These are phyloP conservation scores for Panaeolus cyanescens DNA, from an alignment of 768 basidiomycete species.

Conservation along the genomic window DNA sequence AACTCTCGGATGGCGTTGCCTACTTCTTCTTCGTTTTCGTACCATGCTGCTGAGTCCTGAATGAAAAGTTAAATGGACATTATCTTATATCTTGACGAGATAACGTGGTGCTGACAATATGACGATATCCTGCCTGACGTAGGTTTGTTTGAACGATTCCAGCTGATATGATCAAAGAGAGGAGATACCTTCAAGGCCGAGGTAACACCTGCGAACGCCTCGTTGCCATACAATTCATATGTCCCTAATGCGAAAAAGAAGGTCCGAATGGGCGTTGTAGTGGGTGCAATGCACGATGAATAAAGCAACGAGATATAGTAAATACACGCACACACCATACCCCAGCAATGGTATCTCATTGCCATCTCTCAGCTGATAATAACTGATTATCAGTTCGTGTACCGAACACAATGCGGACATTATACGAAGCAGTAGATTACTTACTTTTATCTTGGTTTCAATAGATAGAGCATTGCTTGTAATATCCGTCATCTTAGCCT, in stretches of 20 bases:
- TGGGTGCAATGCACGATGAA: conserved; percentile 5
- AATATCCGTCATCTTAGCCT: background rate
- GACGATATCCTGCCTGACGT: conserved; percentile 60
- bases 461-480: background rate
- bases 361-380: conserved; percentile 21
- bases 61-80: conserved; percentile 20
- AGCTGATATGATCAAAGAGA: conserved; percentile 4
- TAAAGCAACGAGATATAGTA: background rate
- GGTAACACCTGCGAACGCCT: conserved; percentile 56
- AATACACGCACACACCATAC: conserved; percentile 40
- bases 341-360: conserved; percentile 58
- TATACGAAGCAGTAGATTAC: background rate
- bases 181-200: conserved; percentile 59
- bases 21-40: conserved; percentile 68
- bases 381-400: background rate
- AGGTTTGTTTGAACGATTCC: conserved; percentile 9
- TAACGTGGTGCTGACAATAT: conserved; percentile 44
- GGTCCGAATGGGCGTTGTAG: background rate
- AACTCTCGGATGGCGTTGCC: conserved; percentile 63
- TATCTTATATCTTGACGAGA: conserved; percentile 12
- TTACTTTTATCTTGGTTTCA: background rate
- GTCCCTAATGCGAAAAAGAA: conserved; percentile 37
- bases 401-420: background rate
- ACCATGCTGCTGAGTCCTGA: conserved; percentile 53
- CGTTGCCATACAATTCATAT: conserved; percentile 62